Conservation (phyloP, 176 grass and related monocot genomes). For the Triticum urartu region DNA sequence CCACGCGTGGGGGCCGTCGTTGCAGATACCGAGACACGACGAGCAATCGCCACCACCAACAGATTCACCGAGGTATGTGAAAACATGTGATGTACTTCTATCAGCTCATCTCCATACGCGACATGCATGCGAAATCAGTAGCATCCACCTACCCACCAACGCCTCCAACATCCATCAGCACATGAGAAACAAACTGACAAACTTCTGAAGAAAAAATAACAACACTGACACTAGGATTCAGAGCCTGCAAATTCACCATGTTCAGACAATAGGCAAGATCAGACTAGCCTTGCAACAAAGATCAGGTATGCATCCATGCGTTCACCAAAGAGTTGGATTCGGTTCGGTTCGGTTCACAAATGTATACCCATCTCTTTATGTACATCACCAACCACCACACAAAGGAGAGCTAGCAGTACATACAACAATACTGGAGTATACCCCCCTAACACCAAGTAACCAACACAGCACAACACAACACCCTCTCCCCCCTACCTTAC, state of each 20-base stretch:
- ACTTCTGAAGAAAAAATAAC: too few species aligned
- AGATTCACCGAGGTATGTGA: background rate
- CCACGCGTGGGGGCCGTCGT: background rate
- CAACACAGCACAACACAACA: conserved; percentile 9
- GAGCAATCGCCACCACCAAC: background rate
- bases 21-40: background rate
- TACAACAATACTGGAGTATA: conserved; percentile 45
- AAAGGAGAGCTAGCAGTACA: conserved; percentile 37
- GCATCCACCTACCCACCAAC: background rate
- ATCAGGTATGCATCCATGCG: conserved; percentile 37
- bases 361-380: conserved; percentile 59
- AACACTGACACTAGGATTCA: background rate
- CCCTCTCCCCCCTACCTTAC: conserved; percentile 7
- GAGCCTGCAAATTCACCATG: background rate
- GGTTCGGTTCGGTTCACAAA: conserved; percentile 29
- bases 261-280: background rate
- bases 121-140: background rate
- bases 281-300: background rate
- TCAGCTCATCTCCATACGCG: background rate
- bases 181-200: background rate
- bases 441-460: conserved; percentile 42
- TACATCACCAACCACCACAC: conserved; percentile 47
- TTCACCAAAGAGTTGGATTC: background rate
- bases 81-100: background rate
- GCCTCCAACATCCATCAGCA: background rate